Base-by-base conservation (phyloP, 75 land plant genomes). In the Pseudotsuga menziesii region DNA sequence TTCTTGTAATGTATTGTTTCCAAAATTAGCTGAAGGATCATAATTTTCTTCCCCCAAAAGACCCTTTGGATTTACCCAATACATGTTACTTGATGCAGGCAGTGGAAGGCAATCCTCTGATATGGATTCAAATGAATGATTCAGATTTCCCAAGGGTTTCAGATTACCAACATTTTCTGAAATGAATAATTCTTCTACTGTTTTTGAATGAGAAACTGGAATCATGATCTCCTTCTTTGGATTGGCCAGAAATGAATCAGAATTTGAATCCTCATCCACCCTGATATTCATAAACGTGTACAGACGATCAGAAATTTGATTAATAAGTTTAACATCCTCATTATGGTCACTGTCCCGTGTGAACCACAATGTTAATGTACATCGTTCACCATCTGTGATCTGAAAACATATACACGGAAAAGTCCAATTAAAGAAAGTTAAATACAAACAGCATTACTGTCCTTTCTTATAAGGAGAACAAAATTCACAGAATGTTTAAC, bases 341-440 rank as follows among this genome's bases (percentile, higher is more conserved):
- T 94, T 93, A 72, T 87, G 82, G 5, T 82, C 52, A 39, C 81
- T 55, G 78, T 94, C 88, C 27, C 85, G 88, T 36, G 87, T 90
- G 79, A 94, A 92, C 97, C 97, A 94, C 54, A 94, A 77, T 2
- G 93, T 87, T 41, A 94, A 76, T 52, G 97, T 94, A 63, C 85
- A 81, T 75, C 97, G 84, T 81, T 94, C 97, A n/a, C 97, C 95
- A 64, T 77, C 83, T 12, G 74, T 85, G n/a, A 92, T 82, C 96
- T 93, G 88, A 79, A 8, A 79, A 74, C 32, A 62, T n/a, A 58
- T 26, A n/a, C 25, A 57, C 57, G 56, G 54, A 67, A 58, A 54
- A 67, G 52, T 58, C 7, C 36, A 29, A 52, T 41, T n/a, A 70
- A 70, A 60, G 25, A 11, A 58, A 32, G 19, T 48, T 48, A 48